Evolutionary conservation across 208 protist species (phyloP).

Genomic region (Leptomonas seymouri): DNA sequence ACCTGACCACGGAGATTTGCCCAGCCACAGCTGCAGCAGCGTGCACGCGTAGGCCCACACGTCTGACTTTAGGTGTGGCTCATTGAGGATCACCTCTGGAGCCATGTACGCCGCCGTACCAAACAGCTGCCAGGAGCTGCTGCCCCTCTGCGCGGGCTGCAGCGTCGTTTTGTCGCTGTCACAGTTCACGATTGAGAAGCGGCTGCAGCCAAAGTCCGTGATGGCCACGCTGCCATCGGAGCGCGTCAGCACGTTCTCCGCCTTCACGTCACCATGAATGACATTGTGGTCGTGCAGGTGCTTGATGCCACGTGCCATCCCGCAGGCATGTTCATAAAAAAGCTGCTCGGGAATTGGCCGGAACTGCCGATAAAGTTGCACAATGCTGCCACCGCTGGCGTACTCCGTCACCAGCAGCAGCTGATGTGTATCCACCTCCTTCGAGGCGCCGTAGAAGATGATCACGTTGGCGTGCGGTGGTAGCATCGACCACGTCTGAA

Average conservation of each 20-base stretch:
- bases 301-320: conserved; percentile 65
- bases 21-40: conserved; percentile 56
- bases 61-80: conserved; percentile 60
- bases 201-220: conserved; percentile 75
- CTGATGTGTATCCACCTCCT: conserved; percentile 63
- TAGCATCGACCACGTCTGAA: conserved; percentile 65
- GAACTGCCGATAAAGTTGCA: conserved; percentile 53
- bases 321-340: conserved; percentile 52
- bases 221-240: conserved; percentile 72
- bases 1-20: conserved; percentile 43
- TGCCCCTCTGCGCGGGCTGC: conserved; percentile 3
- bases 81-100: conserved; percentile 59
- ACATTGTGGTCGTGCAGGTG: conserved; percentile 76
- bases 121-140: conserved; percentile 27
- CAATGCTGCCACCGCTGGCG: conserved; percentile 65
- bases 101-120: conserved; percentile 79
- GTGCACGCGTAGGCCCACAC: conserved; percentile 74
- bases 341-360: conserved; percentile 54
- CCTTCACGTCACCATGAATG: conserved; percentile 75
- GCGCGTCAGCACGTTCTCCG: conserved; percentile 74
- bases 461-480: conserved; percentile 66
- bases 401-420: conserved; percentile 72
- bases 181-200: conserved; percentile 28
- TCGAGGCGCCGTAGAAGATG: conserved; percentile 64
- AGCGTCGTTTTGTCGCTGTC: conserved; percentile 22